A percentile compares a stretch with the other conserved stretches of the same genome.
Evolutionary conservation across 345 rosid species (phyloP).

Genomic region (Populus davidiana): DNA sequence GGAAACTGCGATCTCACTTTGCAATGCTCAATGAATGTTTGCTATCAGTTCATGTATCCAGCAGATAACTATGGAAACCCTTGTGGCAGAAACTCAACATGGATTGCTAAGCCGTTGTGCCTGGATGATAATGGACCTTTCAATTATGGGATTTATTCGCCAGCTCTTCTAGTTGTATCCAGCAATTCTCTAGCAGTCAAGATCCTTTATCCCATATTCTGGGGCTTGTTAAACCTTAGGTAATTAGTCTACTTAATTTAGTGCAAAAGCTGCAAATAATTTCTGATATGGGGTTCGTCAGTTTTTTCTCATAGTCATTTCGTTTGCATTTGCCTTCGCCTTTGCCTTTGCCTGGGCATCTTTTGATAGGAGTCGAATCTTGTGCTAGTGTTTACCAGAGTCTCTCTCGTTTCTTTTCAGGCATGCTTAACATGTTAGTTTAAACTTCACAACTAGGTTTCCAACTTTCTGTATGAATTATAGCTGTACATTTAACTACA

Average conservation of each 20-base stretch:
- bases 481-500: too few species aligned
- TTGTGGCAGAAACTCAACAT: constrained; percentile 30
- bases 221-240: constrained; percentile 69
- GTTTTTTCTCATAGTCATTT: too few species aligned
- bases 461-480: too few species aligned
- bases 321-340: too few species aligned
- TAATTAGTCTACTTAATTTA: constrained; percentile 2
- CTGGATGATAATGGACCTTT: constrained; percentile 44
- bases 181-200: constrained; percentile 49
- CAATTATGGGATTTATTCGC: constrained; percentile 51
- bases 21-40: constrained; percentile 44
- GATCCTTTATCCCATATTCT: constrained; percentile 60
- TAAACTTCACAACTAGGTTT: too few species aligned
- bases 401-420: too few species aligned
- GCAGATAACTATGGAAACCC: constrained; percentile 19
- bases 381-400: too few species aligned
- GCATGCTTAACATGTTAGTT: too few species aligned
- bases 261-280: too few species aligned
- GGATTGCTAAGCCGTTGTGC: constrained; percentile 34
- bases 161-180: constrained; percentile 53
- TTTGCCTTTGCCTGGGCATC: too few species aligned
- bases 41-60: constrained; percentile 38
- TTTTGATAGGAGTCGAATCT: too few species aligned
- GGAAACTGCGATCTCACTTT: constrained; percentile 31
- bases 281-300: too few species aligned